Evolutionary conservation across 108 stramenopile genomes (phyloP), one percentile per base, ranked within the genome.

Genomic region (Skeletonema tropicum): DNA sequence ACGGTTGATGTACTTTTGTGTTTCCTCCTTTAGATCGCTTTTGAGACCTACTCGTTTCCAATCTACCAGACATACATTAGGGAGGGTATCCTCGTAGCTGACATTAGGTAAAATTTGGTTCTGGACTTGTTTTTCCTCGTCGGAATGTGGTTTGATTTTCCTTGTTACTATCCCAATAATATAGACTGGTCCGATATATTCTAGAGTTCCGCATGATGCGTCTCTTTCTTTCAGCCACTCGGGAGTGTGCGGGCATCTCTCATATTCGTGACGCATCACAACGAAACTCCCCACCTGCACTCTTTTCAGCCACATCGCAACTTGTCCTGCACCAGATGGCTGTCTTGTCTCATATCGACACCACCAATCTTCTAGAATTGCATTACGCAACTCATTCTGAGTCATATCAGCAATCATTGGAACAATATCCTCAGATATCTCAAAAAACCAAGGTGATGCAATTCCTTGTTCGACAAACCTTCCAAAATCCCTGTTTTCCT

Each of bases 121-220:
- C n/a, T 48, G 12, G 19, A 73, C 45, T 4, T 73, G 26, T 13
- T 15, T 9, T 46, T 73, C 72, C 48, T 64, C 63, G 1, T 15
- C 61, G 15, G 72, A 73, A 26, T 42, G 48, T 12, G 72, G 72
- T 60, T 45, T 25, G 32, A 73, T 45, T 25, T 73, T 63, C 39
- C 45, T 57, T 38, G 72, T 73, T 1, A 73, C 60, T 5, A 73
- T 32, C 10, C 71, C 71, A 13, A 72, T 72, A 5, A 63, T 48
- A 41, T 72, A 72, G 1, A 72, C 71, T 15, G 71, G 71, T 1
- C 71, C 71, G 15, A 72, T 71, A 41, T 71, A 71, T 49, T 39
- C 11, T 1, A 12, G 10, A 2, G 9, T 39, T 35, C 23, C 25
- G 11, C 41, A 39, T 23, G 11, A 29, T 1, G 46, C 71, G 1